Base-by-base conservation (phyloP, 2,329 filamentous ascomycete genomes). In the Fusarium burgessii region DNA sequence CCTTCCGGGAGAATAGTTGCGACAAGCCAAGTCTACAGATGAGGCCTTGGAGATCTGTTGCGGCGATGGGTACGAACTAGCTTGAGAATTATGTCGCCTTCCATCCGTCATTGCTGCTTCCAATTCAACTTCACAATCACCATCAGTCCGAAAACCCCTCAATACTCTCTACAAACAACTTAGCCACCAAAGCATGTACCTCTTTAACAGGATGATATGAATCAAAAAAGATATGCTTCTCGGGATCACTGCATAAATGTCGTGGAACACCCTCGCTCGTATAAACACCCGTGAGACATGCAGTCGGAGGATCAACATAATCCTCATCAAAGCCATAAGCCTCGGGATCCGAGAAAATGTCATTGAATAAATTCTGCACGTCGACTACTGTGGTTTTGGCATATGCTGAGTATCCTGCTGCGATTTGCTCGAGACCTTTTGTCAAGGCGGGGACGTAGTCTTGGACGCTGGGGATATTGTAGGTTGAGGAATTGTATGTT, bases 181-280 rank as follows among this genome's bases (percentile, higher is more conserved):
- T 35, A 2, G 62, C 68, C 13, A 70, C 50, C 27, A 71, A 42
- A 6, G 35, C 52, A 43, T 71, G 68, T 2, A 58, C 62, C 32
- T 71, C 52, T 14, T 70, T 71, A 0, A 43, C 57, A 6, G 68
- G 68, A 13, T 70, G 68, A 18, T 70, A 70, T 1, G 40, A 68
- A 35, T 70, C 68, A 8, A 70, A 71, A 6, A 70, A 70, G 1
- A 70, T 17, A 23, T 70, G 68, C 11, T 45, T 57, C 17, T 64
- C 47, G 0, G 68, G 67, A 29, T 71, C 68, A n/a, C 40, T 68
- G 15, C 68, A 70, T 23, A 70, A 35, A 15, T 64, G 23, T 6
- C 68, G 49, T 14, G 68, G 68, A 1, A 68, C 57, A 0, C 42
- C 51, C 15, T 70, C 68, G 12, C 67, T 64, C 8, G 52, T 47